A percentile compares a stretch with the other conserved stretches of the same genome.
Evolutionary conservation across 805 yeast species (phyloP).

Genomic region (Sugiyamaella boreocaroliniensis): DNA sequence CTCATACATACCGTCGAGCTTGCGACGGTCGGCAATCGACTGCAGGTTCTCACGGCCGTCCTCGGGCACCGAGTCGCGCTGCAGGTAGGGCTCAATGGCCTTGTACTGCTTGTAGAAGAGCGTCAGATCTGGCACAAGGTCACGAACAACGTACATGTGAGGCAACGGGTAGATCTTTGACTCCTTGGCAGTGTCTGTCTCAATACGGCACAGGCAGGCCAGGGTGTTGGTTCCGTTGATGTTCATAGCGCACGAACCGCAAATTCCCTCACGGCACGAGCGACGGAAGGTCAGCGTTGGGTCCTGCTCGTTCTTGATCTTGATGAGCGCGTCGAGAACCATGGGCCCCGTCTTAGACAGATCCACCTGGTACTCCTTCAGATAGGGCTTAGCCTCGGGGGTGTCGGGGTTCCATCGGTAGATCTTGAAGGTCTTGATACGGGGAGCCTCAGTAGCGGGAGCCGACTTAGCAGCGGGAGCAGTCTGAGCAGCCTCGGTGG

Average conservation of each 20-base stretch:
- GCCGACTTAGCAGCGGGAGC: conserved; percentile 13
- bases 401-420: conserved; percentile 98
- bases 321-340: conserved; percentile 90
- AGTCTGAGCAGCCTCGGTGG: background rate
- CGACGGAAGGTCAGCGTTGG: conserved; percentile 93
- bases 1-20: conserved; percentile 94
- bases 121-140: conserved; percentile 95
- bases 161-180: conserved; percentile 93
- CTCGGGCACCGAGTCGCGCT: conserved; percentile 68
- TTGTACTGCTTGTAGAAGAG: conserved; percentile 97
- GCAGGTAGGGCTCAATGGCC: conserved; percentile 94
- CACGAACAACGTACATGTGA: conserved; percentile 96
- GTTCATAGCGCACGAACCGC: conserved; percentile 99
- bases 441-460: conserved; percentile 48
- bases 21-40: conserved; percentile 85
- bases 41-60: conserved; percentile 94
- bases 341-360: conserved; percentile 93
- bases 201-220: conserved; percentile 94
- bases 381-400: conserved; percentile 83
- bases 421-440: conserved; percentile 78
- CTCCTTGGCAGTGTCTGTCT: conserved; percentile 65
- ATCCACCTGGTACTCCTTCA: conserved; percentile 79
- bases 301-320: conserved; percentile 95
- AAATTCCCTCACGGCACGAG: conserved; percentile 98
- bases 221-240: conserved; percentile 95